phyloP scores from a whole-genome alignment of 352 stramenopile genomes.

The Labyrinthula sp. region DNA sequence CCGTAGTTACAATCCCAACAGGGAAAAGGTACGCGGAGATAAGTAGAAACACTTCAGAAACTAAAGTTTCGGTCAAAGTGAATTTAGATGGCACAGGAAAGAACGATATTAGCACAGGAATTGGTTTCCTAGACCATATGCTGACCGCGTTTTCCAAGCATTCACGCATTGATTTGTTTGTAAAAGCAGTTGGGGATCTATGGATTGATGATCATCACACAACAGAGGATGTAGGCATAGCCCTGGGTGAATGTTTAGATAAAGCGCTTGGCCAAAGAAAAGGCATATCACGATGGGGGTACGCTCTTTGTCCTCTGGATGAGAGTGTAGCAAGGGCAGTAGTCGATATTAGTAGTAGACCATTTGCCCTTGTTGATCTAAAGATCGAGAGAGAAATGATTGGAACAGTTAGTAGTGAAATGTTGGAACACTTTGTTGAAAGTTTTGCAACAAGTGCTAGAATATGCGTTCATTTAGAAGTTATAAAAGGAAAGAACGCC shows the following conservation, averaged over 20 bases:
- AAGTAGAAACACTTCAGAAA: constrained; percentile 71
- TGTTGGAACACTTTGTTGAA: constrained; percentile 80
- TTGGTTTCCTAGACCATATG: constrained; percentile 59
- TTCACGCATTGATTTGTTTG: constrained; percentile 59
- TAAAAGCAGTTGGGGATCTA: constrained; percentile 67
- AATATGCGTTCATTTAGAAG: constrained; percentile 71
- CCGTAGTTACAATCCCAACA: background rate
- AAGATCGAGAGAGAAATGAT: constrained; percentile 55
- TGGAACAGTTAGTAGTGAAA: constrained; percentile 65
- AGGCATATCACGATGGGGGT: constrained; percentile 64
- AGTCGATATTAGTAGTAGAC: constrained; percentile 76
- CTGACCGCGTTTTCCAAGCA: constrained; percentile 50
- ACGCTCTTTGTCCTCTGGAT: constrained; percentile 59
- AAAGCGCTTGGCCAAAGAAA: constrained; percentile 57
- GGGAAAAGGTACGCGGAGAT: constrained; percentile 29
- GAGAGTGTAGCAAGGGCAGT: constrained; percentile 64
- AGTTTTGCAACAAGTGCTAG: constrained; percentile 67
- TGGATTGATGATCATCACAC: constrained; percentile 91
- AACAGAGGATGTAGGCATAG: constrained; percentile 74
- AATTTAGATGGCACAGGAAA: constrained; percentile 61
- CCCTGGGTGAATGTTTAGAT: constrained; percentile 69
- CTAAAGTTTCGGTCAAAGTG: constrained; percentile 62
- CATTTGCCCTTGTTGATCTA: constrained; percentile 63
- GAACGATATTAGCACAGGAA: constrained; percentile 56
- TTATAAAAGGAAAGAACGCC: constrained; percentile 64